Conservation (phyloP, 2,329 filamentous ascomycete genomes). For the Monilinia laxa region DNA sequence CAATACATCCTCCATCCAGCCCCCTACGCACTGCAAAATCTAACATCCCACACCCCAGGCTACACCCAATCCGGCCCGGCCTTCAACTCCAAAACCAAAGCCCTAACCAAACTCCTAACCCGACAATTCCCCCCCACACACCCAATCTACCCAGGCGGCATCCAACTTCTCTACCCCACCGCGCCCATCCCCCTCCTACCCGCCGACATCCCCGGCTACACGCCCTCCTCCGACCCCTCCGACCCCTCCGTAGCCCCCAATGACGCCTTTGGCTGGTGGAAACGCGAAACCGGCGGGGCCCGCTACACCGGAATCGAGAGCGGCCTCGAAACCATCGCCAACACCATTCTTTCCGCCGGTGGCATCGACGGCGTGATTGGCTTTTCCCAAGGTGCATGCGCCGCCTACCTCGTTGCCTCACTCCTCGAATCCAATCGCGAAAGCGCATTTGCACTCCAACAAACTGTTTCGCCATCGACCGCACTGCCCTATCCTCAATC, state of each 20-base stretch:
- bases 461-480: constrained; percentile 34
- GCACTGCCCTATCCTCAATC: constrained; percentile 53
- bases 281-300: constrained; percentile 60
- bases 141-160: constrained; percentile 44
- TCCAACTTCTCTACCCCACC: constrained; percentile 66
- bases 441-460: constrained; percentile 46
- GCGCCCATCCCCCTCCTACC: constrained; percentile 63
- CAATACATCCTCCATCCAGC: neutral
- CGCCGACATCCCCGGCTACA: constrained; percentile 69
- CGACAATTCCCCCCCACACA: constrained; percentile 50
- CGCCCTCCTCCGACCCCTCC: constrained; percentile 42
- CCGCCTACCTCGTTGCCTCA: constrained; percentile 69
- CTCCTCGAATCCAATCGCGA: constrained; percentile 60
- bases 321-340: constrained; percentile 64
- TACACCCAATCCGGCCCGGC: constrained; percentile 86
- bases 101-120: constrained; percentile 57
- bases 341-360: constrained; percentile 59
- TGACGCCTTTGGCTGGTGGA: constrained; percentile 80
- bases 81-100: constrained; percentile 86
- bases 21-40: neutral
- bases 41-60: constrained; percentile 49
- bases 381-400: constrained; percentile 77
- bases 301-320: constrained; percentile 69
- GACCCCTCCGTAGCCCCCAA: constrained; percentile 45
- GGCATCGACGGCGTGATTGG: constrained; percentile 77